Percentiles rank a stretch among this genome's conserved stretches.
These are phyloP conservation scores for Pachysandra terminalis DNA, from an alignment of 164 flowering plant species.

Conservation along the genomic window DNA sequence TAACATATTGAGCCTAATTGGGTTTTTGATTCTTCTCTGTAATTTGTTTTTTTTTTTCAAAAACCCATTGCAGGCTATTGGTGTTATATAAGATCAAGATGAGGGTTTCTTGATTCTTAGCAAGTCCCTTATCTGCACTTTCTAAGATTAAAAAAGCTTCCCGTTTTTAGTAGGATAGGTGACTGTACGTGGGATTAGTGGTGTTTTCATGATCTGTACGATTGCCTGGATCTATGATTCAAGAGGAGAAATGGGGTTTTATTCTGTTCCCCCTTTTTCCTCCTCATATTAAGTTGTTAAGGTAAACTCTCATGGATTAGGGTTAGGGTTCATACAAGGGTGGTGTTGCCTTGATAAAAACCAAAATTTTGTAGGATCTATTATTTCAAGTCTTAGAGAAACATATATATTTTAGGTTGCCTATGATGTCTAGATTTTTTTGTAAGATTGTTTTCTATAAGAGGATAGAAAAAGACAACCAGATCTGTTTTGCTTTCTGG, in stretches of 20 bases:
- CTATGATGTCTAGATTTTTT: neutral
- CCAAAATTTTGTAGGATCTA: neutral
- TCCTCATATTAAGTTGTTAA: neutral
- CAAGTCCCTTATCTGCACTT: neutral
- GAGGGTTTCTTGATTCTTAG: neutral
- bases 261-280: neutral
- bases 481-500: neutral
- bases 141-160: neutral
- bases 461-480: neutral
- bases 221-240: neutral
- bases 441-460: neutral
- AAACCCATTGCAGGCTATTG: neutral
- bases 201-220: neutral
- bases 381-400: neutral
- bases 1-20: neutral
- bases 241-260: neutral
- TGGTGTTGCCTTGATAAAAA: neutral
- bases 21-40: neutral
- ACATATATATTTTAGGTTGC: no score
- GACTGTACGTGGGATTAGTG: slow-evolving; percentile 1
- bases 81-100: neutral
- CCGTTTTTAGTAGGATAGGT: neutral
- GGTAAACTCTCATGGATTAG: neutral
- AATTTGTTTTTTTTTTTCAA: neutral
- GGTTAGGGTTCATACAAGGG: neutral